These are phyloP conservation scores for Scheffersomyces cryptocercus DNA, from an alignment of 1,139 yeast genomes.

Conservation along the genomic window DNA sequence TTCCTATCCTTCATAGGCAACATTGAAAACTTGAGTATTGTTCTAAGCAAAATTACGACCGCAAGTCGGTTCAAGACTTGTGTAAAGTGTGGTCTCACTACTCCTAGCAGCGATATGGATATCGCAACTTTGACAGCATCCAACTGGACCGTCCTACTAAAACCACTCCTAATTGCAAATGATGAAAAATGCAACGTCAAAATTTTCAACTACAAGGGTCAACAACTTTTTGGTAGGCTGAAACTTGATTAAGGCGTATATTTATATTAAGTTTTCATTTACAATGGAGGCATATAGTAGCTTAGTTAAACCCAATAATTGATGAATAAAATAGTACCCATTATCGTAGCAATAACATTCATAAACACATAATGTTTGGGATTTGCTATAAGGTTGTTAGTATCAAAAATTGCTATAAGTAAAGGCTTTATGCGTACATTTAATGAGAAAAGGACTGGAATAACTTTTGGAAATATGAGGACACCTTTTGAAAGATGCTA, in stretches of 20 bases:
- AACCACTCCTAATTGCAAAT: conserved; percentile 23
- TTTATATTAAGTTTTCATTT: no score
- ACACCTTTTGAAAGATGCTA: conserved; percentile 5
- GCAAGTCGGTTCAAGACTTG: conserved; percentile 20
- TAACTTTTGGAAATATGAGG: conserved; percentile 7
- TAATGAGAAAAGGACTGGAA: conserved; percentile 3
- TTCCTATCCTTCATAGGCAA: conserved; percentile 28
- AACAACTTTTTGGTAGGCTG: background rate
- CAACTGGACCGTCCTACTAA: conserved; percentile 33
- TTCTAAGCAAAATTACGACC: conserved; percentile 15
- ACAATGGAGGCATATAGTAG: no score
- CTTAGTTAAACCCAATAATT: background rate
- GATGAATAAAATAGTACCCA: background rate
- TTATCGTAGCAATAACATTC: background rate
- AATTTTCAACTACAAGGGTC: conserved; percentile 15
- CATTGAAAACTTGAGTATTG: conserved; percentile 26
- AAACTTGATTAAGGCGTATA: background rate
- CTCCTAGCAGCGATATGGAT: conserved; percentile 13
- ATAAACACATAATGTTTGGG: background rate
- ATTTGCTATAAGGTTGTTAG: background rate
- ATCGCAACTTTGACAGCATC: conserved; percentile 14
- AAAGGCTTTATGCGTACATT: no score
- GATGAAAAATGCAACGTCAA: conserved; percentile 17
- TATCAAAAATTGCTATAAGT: no score
- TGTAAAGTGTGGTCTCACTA: conserved; percentile 35